Conservation (phyloP, 129 eudicot species). For the Helichrysum umbraculigerum region DNA sequence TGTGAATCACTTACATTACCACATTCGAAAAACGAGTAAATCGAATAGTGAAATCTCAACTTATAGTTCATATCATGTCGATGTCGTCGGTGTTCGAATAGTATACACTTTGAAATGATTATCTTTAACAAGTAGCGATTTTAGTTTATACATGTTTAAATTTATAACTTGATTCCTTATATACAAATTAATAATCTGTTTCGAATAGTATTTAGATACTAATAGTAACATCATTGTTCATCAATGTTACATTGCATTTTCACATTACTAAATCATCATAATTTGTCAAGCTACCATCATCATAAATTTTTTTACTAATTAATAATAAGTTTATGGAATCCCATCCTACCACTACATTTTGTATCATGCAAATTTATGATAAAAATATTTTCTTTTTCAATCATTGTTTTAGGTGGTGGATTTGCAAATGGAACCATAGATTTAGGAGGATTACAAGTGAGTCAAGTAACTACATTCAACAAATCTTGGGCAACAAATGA, state of each 20-base stretch:
- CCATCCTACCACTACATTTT: not conserved
- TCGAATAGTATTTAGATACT: not conserved
- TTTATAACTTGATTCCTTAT: not conserved
- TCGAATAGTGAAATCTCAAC: not conserved
- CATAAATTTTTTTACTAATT: not conserved
- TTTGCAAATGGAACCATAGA: conserved; percentile 47
- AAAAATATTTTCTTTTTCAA: not conserved
- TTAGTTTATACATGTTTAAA: not conserved
- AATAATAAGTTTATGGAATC: not conserved
- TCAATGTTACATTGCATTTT: not conserved
- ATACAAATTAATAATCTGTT: not conserved
- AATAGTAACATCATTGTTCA: not conserved
- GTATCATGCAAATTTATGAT: not conserved
- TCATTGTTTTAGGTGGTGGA: conserved; percentile 30
- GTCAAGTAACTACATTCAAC: conserved; percentile 37
- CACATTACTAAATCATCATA: not conserved
- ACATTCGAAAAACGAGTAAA: not conserved
- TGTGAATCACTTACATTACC: not conserved
- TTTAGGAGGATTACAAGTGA: conserved; percentile 43
- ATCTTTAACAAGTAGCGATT: not conserved
- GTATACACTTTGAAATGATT: not conserved
- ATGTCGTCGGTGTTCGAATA: not conserved
- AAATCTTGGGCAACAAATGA: conserved; percentile 45
- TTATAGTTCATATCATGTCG: not conserved
- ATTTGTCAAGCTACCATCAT: not conserved